These are phyloP conservation scores for Ceratocystis colombiana DNA, from an alignment of 2,329 filamentous ascomycete genomes.

Conservation along the genomic window DNA sequence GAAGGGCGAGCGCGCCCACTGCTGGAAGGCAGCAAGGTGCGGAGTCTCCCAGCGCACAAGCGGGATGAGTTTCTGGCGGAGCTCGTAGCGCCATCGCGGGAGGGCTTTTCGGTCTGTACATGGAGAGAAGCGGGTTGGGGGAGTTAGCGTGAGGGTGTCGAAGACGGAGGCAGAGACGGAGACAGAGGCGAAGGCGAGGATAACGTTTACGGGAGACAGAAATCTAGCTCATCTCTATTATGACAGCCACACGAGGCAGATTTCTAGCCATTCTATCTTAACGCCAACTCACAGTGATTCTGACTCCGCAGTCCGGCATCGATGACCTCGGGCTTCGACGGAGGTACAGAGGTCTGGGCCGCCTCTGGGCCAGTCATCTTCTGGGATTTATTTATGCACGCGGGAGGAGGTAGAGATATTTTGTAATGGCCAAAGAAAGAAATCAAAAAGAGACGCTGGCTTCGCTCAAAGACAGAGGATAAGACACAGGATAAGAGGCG, in stretches of 20 bases:
- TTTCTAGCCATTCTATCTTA: not conserved
- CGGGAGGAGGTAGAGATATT: slow-evolving; percentile 10
- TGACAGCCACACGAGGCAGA: no score
- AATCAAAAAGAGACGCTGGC: not conserved
- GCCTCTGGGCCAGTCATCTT: slow-evolving; percentile 20
- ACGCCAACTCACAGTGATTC: slow-evolving; percentile 56
- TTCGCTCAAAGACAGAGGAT: not conserved
- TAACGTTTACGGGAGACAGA: not conserved
- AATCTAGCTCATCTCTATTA: no score
- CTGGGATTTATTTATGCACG: not conserved
- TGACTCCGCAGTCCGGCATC: slow-evolving; percentile 73
- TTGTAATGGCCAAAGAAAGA: not conserved
- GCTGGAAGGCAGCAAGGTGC: slow-evolving; percentile 79
- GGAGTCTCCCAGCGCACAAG: slow-evolving; percentile 91
- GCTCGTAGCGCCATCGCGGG: slow-evolving; percentile 75
- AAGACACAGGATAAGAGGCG: not conserved
- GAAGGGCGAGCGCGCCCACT: slow-evolving; percentile 64
- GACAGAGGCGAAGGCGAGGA: slow-evolving; percentile 9
- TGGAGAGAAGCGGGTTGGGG: not conserved
- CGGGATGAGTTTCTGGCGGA: slow-evolving; percentile 74
- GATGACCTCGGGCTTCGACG: slow-evolving; percentile 30
- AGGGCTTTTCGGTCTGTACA: slow-evolving; percentile 66
- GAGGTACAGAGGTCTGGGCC: slow-evolving; percentile 8
- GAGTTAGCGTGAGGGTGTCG: slow-evolving; percentile 1
- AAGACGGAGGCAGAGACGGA: slow-evolving; percentile 12